These are phyloP conservation scores for Delonix regia DNA, from an alignment of 306 rosid species.

Conservation along the genomic window DNA sequence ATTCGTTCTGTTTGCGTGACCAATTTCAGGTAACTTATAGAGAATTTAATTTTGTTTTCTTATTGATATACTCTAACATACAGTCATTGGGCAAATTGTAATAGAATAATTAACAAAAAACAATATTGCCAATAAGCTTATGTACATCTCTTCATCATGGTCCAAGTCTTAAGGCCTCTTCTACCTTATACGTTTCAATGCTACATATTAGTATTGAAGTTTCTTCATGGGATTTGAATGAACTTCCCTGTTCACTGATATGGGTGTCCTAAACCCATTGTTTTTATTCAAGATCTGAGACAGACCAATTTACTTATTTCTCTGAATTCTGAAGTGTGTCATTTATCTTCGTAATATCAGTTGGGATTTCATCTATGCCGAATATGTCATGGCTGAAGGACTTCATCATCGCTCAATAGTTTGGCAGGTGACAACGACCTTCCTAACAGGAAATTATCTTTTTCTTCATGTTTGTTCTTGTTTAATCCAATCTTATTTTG, in stretches of 20 bases:
- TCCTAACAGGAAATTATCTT: not conserved
- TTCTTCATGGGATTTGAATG: conserved; percentile 1
- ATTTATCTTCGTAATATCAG: conserved; percentile 49
- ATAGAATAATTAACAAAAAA: conserved; percentile 5
- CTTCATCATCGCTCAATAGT: conserved; percentile 82
- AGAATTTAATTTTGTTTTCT: not conserved
- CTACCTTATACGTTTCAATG: conserved; percentile 36
- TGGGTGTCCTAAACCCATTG: conserved; percentile 7
- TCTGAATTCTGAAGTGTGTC: conserved; percentile 22
- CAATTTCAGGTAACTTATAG: conserved; percentile 72
- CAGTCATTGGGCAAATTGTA: not conserved
- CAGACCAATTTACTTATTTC: not conserved
- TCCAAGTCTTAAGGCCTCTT: not conserved
- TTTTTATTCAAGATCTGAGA: conserved; percentile 31
- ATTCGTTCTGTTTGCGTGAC: conserved; percentile 94
- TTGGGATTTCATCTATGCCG: conserved; percentile 99
- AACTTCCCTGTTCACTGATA: conserved; percentile 19
- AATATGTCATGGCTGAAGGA: conserved; percentile 96
- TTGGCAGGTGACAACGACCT: conserved; percentile 66
- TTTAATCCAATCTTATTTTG: not conserved
- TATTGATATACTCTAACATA: not conserved
- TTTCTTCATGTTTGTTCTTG: not conserved
- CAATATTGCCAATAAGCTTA: not conserved
- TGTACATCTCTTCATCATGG: conserved; percentile 9
- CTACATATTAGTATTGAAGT: conserved; percentile 10